These are phyloP conservation scores for Diatrype stigma DNA, from an alignment of 2,329 filamentous ascomycete species.

Conservation along the genomic window DNA sequence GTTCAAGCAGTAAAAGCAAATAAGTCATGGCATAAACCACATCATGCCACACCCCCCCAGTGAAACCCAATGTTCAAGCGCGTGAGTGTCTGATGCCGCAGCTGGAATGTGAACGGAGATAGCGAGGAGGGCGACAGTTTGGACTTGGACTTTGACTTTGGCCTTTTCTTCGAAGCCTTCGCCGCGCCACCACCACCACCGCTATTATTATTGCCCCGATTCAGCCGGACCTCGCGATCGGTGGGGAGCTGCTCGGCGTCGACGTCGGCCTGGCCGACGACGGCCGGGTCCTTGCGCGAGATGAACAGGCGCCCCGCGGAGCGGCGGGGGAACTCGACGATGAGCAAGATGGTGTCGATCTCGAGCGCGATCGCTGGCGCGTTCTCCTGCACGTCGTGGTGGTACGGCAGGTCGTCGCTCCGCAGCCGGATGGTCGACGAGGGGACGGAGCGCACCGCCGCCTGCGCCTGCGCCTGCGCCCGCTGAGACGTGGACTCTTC, in stretches of 20 bases:
- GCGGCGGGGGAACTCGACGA: not conserved
- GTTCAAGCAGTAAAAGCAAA: too few species aligned
- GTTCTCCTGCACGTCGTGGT: not conserved
- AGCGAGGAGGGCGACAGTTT: too few species aligned
- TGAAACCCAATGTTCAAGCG: not conserved
- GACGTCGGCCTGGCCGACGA: not conserved
- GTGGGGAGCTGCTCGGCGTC: not conserved
- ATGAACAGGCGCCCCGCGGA: not conserved
- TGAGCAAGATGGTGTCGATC: not conserved
- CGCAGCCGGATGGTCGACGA: not conserved
- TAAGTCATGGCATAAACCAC: too few species aligned
- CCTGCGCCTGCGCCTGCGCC: too few species aligned
- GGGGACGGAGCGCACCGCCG: too few species aligned
- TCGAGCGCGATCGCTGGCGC: not conserved
- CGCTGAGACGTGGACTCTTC: too few species aligned
- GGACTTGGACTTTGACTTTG: too few species aligned
- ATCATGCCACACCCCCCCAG: not conserved
- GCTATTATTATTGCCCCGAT: too few species aligned
- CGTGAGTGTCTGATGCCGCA: not conserved
- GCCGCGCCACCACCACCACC: too few species aligned
- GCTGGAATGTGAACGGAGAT: not conserved
- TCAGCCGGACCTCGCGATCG: not conserved
- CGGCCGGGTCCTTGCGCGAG: not conserved
- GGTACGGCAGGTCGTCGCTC: not conserved
- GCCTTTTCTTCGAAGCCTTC: too few species aligned